Base-by-base conservation (phyloP, 2,329 filamentous ascomycete genomes). In the Epichloe sibirici region DNA sequence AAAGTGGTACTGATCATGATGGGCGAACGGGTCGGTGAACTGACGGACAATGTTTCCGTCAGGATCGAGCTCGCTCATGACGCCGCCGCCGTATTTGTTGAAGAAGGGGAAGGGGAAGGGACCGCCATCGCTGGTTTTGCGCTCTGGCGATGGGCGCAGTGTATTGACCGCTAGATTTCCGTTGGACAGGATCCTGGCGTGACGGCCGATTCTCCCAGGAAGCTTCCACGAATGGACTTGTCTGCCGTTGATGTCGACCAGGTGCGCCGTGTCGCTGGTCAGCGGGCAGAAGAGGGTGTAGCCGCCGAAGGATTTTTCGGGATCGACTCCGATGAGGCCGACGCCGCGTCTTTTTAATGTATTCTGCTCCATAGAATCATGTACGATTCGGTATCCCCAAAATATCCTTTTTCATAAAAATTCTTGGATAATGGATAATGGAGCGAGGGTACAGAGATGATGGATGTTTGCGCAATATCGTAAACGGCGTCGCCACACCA, bases 111-210 rank as follows among this genome's bases (percentile, higher is more conserved):
- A 65, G 0, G 62, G 62, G 12, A 53, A 63, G 0, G 60, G 56
- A 0, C 55, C 57, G 0, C 59, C 61, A 28, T 61, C 54, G 4
- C 54, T 55, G 7, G 58, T 62, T 0, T 53, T 57, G 1, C 53
- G 28, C 1, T 60, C 40, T 17, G 53, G 8, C 0, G 55, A 37
- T 3, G 53, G 48, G 0, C 58, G 58, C 2, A 64, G 57, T 2
- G 63, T 65, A 31, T 65, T 65, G 48, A 63, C 63, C 1, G 63
- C 62, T 1, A 65, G 60, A 12, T 65, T 65, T 0, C 63, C 63
- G 1, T 61, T 65, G 3, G 58, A 57, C 0, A 65, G 57, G 39
- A 65, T 58, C 7, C 55, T 51, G 3, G 63, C 63, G 47, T 65
- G 62, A 0, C 63, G 55, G 1, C 63, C 63, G 1, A 63, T 58